phyloP scores from a whole-genome alignment of 2,329 filamentous ascomycete genomes.

The Ceratocystis destructans region DNA sequence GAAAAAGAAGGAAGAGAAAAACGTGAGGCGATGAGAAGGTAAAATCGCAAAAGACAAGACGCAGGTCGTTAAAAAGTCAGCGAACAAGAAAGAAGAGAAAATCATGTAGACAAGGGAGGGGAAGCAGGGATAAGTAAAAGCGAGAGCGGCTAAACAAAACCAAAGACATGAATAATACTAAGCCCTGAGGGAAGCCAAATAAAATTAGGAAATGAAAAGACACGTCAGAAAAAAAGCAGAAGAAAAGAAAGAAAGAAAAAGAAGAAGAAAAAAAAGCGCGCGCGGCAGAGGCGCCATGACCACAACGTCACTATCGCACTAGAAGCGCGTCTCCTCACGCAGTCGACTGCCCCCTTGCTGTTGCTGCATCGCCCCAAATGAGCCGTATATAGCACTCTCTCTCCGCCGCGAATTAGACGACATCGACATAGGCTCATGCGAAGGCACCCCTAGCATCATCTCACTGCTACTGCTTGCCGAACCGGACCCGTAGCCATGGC shows the following conservation, averaged over 20 bases:
- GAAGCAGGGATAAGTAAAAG: conserved; percentile 6
- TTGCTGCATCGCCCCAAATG: conserved; percentile 32
- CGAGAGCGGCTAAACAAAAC: conserved; percentile 2
- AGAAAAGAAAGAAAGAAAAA: neutral
- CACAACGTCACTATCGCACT: conserved; percentile 20
- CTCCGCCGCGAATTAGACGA: conserved; percentile 31
- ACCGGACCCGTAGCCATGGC: conserved; percentile 8
- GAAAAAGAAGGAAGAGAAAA: too few relatives aligned
- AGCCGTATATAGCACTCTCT: conserved; percentile 49
- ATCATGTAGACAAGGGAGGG: conserved; percentile 19
- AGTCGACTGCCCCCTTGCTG: conserved; percentile 32
- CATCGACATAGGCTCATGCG: conserved; percentile 8
- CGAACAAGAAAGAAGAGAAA: too few relatives aligned
- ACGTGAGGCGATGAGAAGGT: too few relatives aligned
- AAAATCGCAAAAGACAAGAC: too few relatives aligned
- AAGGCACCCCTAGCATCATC: conserved; percentile 16
- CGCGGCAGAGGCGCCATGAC: neutral
- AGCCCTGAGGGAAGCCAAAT: neutral
- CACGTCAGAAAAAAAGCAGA: neutral
- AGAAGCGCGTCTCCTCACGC: conserved; percentile 41
- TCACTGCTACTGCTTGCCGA: conserved; percentile 10
- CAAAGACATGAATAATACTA: too few relatives aligned
- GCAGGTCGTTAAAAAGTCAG: too few relatives aligned
- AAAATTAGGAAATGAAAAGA: neutral
- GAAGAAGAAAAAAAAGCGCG: neutral